Base-by-base conservation (phyloP, 2,329 filamentous ascomycete species). In the Neofusicoccum kwambonambiense region DNA sequence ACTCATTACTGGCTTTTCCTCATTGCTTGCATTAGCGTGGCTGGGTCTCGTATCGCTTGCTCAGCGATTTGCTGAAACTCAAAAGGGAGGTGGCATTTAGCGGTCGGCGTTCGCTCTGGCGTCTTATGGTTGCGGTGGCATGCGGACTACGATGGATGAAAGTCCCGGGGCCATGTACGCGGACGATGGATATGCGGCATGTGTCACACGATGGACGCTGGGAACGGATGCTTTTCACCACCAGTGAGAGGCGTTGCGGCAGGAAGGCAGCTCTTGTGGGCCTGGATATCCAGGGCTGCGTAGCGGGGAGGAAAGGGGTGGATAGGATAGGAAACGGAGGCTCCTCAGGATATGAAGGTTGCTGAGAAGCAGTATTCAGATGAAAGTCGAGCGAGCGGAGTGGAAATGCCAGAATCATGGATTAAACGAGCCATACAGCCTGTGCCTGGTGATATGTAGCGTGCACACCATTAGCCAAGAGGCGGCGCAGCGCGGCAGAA, bases 101-200 rank as follows among this genome's bases (percentile, higher is more conserved):
- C 74, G 75, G 75, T 67, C 62, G 75, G 75, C 74, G 74, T 77
- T 77, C 34, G 17, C 44, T 60, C 42, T 47, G 56, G 56, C 56
- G 56, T 60, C 56, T 60, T 45, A 37, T 17, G 56, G 56, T 60
- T 60, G 56, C 42, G 56, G 42, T 60, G 56, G 56, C 42, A 47
- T 39, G 27, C 56, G 27, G 56, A 37, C 54, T 45, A 35, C 15
- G 42, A 37, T 22, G 56, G 56, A 22, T 17, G 41, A 45, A 22
- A 37, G 56, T 37, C 42, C 31, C 9, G 31, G 37, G 56, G 42
- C 42, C 56, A 60, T 37, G 41, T 47, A 47, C 27, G 42, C 42
- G 31, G 56, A 47, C 22, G 56, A 60, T 35, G 56, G 27, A 47
- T 35, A 60, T 47, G 42, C 42, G 31, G 17, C 56, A 60, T 60